Percentiles rank a stretch among this genome's conserved stretches.
phyloP scores from a whole-genome alignment of 352 stramenopile species.

The Globisporangium parvum region DNA sequence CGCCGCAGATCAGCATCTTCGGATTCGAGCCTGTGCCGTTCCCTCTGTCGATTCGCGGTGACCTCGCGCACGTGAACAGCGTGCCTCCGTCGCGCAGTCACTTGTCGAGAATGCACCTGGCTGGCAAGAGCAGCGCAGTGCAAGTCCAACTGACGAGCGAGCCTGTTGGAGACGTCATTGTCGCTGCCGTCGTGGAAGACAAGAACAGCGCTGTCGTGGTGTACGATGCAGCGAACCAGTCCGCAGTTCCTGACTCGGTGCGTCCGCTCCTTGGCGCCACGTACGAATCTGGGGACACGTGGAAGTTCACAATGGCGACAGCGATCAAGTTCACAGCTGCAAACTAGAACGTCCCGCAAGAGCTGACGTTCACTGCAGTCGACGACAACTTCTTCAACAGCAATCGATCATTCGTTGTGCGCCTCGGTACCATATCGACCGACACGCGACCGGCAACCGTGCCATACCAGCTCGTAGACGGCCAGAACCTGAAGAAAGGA shows the following conservation, averaged over 20 bases:
- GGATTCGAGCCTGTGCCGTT: slow-evolving; percentile 39
- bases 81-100: slow-evolving; percentile 27
- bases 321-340: slow-evolving; percentile 39
- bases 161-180: slow-evolving; percentile 34
- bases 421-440: slow-evolving; percentile 19
- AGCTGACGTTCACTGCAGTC: slow-evolving; percentile 42
- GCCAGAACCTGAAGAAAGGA: slow-evolving; percentile 15
- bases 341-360: slow-evolving; percentile 54
- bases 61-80: slow-evolving; percentile 25
- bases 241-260: slow-evolving; percentile 11
- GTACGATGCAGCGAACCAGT: slow-evolving; percentile 37
- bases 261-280: slow-evolving; percentile 20
- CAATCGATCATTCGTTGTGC: slow-evolving; percentile 41
- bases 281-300: slow-evolving; percentile 36
- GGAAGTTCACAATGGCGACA: slow-evolving; percentile 31
- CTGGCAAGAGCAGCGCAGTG: slow-evolving; percentile 23
- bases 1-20: slow-evolving; percentile 25
- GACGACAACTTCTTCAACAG: slow-evolving; percentile 59
- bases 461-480: slow-evolving; percentile 25
- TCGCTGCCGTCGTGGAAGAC: slow-evolving; percentile 27
- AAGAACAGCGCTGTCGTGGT: slow-evolving; percentile 22
- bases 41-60: slow-evolving; percentile 36
- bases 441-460: slow-evolving; percentile 22
- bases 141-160: slow-evolving; percentile 49
- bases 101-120: slow-evolving; percentile 55